A percentile compares a stretch with the other conserved stretches of the same genome.
These are phyloP conservation scores for Petrea volubilis DNA, from an alignment of 257 asterid species.

Conservation along the genomic window DNA sequence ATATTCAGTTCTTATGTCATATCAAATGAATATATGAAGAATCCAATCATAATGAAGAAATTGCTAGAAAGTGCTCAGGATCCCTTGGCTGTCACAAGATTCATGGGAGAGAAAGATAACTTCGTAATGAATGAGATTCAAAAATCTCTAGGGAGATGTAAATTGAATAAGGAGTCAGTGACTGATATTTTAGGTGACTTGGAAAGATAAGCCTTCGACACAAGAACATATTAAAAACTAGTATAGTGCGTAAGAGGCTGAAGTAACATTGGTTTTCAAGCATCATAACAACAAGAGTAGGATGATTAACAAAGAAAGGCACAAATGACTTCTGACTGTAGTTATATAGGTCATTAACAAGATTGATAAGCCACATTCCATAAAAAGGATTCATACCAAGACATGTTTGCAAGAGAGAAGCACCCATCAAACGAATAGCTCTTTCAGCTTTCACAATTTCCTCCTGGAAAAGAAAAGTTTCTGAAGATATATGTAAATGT, in stretches of 20 bases:
- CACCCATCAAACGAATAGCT: slow-evolving; percentile 84
- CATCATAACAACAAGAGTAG: neutral
- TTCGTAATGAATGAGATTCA: neutral
- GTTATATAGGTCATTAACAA: neutral
- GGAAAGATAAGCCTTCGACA: neutral
- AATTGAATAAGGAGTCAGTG: neutral
- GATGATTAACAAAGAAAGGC: neutral
- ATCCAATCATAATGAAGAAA: neutral
- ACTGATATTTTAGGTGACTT: neutral
- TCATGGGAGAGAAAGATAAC: neutral
- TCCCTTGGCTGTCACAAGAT: neutral
- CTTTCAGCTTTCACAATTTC: slow-evolving; percentile 82
- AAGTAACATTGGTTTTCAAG: neutral
- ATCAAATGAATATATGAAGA: neutral
- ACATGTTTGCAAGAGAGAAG: slow-evolving; percentile 68
- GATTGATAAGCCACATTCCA: neutral
- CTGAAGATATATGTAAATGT: neutral
- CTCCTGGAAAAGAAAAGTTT: slow-evolving; percentile 48
- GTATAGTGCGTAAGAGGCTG: neutral
- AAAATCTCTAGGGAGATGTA: neutral
- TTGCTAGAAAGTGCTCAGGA: neutral
- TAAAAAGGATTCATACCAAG: slow-evolving; percentile 49
- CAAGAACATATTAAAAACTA: neutral
- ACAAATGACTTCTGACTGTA: neutral
- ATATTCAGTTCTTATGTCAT: neutral